Evolutionary conservation across 352 stramenopile genomes (phyloP).

Genomic region (Peronospora farinosa): DNA sequence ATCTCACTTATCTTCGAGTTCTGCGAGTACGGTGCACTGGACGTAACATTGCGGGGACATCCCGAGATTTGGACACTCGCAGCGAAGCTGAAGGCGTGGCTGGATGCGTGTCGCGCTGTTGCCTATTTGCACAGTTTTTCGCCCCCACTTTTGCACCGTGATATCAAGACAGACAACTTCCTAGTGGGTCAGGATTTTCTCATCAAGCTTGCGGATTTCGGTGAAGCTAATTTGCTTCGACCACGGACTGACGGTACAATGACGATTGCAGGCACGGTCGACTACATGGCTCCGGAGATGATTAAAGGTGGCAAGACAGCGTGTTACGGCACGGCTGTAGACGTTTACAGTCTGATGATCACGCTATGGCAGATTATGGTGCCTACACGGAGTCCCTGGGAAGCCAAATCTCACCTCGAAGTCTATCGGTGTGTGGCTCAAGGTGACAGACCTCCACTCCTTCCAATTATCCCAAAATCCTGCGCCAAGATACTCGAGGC

Average conservation of each 20-base stretch:
- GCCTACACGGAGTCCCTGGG: slow-evolving; percentile 66
- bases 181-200: slow-evolving; percentile 70
- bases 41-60: slow-evolving; percentile 44
- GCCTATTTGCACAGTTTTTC: slow-evolving; percentile 83
- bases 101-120: slow-evolving; percentile 76
- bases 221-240: slow-evolving; percentile 75
- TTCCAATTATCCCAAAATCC: slow-evolving; percentile 60
- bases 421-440: slow-evolving; percentile 73
- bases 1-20: slow-evolving; percentile 86
- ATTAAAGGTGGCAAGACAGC: slow-evolving; percentile 78
- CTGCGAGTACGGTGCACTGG: slow-evolving; percentile 75
- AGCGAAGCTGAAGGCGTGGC: slow-evolving; percentile 75
- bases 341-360: slow-evolving; percentile 85
- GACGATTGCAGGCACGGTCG: slow-evolving; percentile 80
- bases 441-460: slow-evolving; percentile 60
- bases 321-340: slow-evolving; percentile 66
- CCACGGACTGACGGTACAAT: slow-evolving; percentile 74
- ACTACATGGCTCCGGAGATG: slow-evolving; percentile 85
- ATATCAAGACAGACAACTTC: slow-evolving; percentile 87
- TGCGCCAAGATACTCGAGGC: slow-evolving; percentile 70
- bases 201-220: slow-evolving; percentile 81
- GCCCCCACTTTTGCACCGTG: slow-evolving; percentile 67
- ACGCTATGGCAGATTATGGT: slow-evolving; percentile 86
- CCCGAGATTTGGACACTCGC: slow-evolving; percentile 54
- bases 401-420: slow-evolving; percentile 64